Evolutionary conservation across 2,329 filamentous ascomycete genomes (phyloP).

Genomic region (Cryphonectria radicalis): DNA sequence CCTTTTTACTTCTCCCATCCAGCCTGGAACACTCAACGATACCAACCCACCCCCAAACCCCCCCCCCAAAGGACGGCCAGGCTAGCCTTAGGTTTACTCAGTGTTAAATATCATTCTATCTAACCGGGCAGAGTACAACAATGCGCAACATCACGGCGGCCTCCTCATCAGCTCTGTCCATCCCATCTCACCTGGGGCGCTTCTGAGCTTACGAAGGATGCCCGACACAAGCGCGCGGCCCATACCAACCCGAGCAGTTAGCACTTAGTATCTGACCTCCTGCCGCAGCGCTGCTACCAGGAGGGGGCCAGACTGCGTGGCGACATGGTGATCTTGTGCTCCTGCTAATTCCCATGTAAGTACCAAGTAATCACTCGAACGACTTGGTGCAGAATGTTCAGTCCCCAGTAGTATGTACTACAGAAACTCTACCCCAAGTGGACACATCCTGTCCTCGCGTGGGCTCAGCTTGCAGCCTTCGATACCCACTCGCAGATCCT

Average conservation of each 20-base stretch:
- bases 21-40: not conserved
- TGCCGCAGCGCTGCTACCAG: not conserved
- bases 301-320: not conserved
- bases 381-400: not conserved
- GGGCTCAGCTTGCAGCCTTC: slow-evolving; percentile 9
- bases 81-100: too few relatives aligned
- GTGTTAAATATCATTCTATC: not conserved
- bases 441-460: not conserved
- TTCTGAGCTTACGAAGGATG: slow-evolving; percentile 11
- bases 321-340: not conserved
- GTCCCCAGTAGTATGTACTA: not conserved
- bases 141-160: not conserved
- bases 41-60: too few relatives aligned
- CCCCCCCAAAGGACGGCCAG: not conserved
- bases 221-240: not conserved
- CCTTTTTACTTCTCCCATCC: not conserved
- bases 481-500: slow-evolving; percentile 1
- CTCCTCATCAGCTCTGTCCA: not conserved
- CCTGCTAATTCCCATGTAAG: too few relatives aligned
- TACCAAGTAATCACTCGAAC: not conserved
- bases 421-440: not conserved
- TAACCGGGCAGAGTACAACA: not conserved
- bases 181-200: slow-evolving; percentile 2
- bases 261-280: not conserved
- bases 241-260: not conserved